Conservation (phyloP, 257 asterid genomes). For the Marsdenia floribunda region DNA sequence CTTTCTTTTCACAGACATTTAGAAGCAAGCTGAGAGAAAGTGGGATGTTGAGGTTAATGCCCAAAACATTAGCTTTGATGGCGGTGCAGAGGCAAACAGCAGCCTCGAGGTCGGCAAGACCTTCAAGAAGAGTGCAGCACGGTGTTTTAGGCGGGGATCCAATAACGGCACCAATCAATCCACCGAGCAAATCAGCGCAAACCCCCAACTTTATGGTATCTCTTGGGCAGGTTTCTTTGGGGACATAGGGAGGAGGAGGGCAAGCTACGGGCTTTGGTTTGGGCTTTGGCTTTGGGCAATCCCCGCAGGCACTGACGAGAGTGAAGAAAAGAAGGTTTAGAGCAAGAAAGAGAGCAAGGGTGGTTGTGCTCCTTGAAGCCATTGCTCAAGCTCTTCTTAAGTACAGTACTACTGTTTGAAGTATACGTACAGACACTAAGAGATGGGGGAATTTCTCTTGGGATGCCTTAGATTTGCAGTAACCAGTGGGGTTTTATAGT, state of each 20-base stretch:
- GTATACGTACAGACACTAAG: too few relatives aligned
- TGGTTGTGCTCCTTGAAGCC: constrained; percentile 33
- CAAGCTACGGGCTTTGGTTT: constrained; percentile 27
- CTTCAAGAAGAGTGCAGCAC: constrained; percentile 47
- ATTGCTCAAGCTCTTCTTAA: constrained; percentile 12
- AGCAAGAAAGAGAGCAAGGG: constrained; percentile 39
- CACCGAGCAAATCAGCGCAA: constrained; percentile 45
- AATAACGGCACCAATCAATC: constrained; percentile 28
- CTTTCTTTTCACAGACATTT: constrained; percentile 21
- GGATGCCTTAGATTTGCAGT: constrained; percentile 7
- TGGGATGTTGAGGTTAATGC: constrained; percentile 29
- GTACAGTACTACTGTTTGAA: too few relatives aligned
- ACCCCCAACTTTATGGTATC: constrained; percentile 56
- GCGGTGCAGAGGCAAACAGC: constrained; percentile 37
- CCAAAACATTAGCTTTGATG: constrained; percentile 29
- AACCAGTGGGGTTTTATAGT: constrained; percentile 6
- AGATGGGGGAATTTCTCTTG: background rate
- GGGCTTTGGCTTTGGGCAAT: constrained; percentile 24
- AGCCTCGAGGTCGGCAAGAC: constrained; percentile 26
- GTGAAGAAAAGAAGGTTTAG: constrained; percentile 44
- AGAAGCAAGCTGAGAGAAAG: constrained; percentile 27
- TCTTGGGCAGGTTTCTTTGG: constrained; percentile 38
- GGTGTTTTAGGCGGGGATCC: constrained; percentile 46
- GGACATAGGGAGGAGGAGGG: constrained; percentile 20
- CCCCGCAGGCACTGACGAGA: constrained; percentile 30